Percentiles rank a stretch among this genome's conserved stretches.
Evolutionary conservation across 371 early-diverging fungal species (phyloP).

Genomic region (Nematocida ironsii): DNA sequence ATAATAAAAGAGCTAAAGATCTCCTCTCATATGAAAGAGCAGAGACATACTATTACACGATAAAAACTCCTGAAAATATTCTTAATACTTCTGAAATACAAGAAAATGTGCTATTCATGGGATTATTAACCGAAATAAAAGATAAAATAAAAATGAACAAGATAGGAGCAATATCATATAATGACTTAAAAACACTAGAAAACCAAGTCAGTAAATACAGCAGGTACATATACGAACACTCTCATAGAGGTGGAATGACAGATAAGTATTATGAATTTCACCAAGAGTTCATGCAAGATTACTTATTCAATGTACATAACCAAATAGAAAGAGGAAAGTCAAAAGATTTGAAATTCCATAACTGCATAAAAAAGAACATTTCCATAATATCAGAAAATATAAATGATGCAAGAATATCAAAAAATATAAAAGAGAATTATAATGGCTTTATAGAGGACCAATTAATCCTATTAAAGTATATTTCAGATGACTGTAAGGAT

Average conservation of each 20-base stretch:
- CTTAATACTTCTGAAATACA: background rate
- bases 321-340: background rate
- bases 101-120: background rate
- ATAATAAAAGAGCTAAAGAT: background rate
- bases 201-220: background rate
- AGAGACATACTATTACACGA: background rate
- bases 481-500: background rate
- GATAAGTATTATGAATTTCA: background rate
- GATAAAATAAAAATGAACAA: background rate
- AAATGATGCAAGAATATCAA: background rate
- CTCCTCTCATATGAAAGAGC: slow-evolving; percentile 3
- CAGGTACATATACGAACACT: background rate
- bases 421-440: background rate
- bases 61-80: background rate
- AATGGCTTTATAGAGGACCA: no score
- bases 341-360: background rate
- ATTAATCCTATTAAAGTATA: background rate
- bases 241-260: background rate
- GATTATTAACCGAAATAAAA: background rate
- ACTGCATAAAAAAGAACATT: background rate
- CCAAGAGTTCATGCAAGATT: slow-evolving; percentile 9
- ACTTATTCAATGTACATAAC: background rate
- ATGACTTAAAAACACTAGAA: background rate
- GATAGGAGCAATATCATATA: background rate
- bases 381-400: background rate